phyloP scores from a whole-genome alignment of 2,329 filamentous ascomycete species.

The Immersiporthe knoxdaviesiana region DNA sequence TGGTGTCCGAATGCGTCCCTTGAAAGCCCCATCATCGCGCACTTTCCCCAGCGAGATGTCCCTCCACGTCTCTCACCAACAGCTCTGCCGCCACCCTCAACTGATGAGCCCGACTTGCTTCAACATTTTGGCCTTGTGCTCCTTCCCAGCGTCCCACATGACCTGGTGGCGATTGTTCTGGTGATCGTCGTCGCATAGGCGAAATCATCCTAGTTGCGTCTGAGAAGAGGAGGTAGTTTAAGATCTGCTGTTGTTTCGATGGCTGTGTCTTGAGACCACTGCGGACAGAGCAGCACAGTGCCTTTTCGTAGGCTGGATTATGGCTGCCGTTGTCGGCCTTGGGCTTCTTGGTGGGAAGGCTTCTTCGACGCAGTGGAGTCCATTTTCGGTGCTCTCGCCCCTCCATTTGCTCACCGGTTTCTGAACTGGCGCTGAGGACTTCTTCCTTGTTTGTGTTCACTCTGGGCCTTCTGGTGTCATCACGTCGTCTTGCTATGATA shows the following conservation, averaged over 20 bases:
- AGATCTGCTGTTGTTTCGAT: not conserved
- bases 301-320: not conserved
- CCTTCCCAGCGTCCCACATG: too few relatives aligned
- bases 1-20: too few relatives aligned
- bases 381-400: not conserved
- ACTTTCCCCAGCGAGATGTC: too few relatives aligned
- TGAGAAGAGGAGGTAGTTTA: not conserved
- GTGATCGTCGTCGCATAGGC: too few relatives aligned
- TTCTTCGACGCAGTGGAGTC: not conserved
- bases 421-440: not conserved
- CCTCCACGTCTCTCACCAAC: too few relatives aligned
- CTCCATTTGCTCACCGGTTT: not conserved
- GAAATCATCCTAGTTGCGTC: too few relatives aligned
- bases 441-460: not conserved
- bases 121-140: too few relatives aligned
- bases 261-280: not conserved
- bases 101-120: too few relatives aligned
- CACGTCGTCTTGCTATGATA: not conserved
- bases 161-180: too few relatives aligned
- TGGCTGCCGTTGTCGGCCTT: not conserved
- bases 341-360: not conserved
- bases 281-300: not conserved
- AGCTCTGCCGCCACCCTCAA: too few relatives aligned
- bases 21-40: too few relatives aligned
- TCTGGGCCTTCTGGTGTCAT: not conserved